phyloP scores from a whole-genome alignment of 2,329 filamentous ascomycete genomes.

The Cytospora piceae region DNA sequence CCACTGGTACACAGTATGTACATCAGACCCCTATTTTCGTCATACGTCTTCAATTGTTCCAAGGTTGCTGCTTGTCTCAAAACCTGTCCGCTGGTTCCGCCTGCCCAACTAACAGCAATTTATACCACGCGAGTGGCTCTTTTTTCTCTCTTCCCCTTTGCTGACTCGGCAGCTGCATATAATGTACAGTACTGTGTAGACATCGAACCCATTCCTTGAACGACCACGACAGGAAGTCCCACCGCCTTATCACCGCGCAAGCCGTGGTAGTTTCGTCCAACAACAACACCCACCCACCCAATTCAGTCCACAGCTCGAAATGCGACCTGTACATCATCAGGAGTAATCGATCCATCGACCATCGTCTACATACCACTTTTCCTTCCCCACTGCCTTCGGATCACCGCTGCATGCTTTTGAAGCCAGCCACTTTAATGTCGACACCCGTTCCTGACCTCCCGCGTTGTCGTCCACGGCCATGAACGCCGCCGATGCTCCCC shows the following conservation, averaged over 20 bases:
- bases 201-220: neutral
- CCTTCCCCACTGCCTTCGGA: neutral
- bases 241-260: neutral
- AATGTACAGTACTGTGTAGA: neutral
- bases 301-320: neutral
- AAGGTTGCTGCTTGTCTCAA: neutral
- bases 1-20: neutral
- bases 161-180: neutral
- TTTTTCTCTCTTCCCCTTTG: too few species aligned
- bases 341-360: neutral
- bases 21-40: neutral
- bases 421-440: constrained; percentile 14
- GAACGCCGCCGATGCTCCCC: constrained; percentile 15
- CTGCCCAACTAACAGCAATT: neutral
- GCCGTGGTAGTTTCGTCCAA: neutral
- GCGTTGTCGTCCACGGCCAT: constrained; percentile 20
- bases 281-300: neutral
- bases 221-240: neutral
- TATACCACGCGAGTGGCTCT: neutral
- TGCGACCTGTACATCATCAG: neutral
- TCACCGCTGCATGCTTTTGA: neutral
- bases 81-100: neutral
- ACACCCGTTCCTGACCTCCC: neutral
- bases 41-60: neutral
- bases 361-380: neutral